These are phyloP conservation scores for Salvia rosmarinus DNA, from an alignment of 257 asterid species.

Conservation along the genomic window DNA sequence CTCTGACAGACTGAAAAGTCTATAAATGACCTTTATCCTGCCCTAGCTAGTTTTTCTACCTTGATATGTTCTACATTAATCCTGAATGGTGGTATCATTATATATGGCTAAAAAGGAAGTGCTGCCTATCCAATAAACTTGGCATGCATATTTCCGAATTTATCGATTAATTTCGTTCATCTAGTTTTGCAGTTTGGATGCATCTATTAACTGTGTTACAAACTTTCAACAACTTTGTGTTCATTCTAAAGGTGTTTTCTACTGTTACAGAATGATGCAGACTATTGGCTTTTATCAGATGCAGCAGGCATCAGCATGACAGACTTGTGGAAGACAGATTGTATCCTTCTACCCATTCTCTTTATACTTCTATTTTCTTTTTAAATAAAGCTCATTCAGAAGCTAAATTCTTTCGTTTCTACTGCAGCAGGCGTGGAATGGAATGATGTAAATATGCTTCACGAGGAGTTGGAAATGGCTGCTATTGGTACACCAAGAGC, in stretches of 20 bases:
- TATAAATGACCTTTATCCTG: not conserved
- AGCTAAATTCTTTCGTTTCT: slow-evolving; percentile 31
- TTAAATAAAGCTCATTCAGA: not conserved
- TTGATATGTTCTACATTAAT: not conserved
- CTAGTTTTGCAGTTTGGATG: not conserved
- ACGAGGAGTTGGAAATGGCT: slow-evolving; percentile 61
- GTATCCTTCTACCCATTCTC: slow-evolving; percentile 47
- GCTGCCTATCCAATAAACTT: slow-evolving; percentile 9
- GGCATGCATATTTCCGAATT: not conserved
- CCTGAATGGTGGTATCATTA: not conserved
- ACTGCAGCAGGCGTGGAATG: slow-evolving; percentile 63
- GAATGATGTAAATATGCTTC: slow-evolving; percentile 62
- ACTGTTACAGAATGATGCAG: slow-evolving; percentile 70
- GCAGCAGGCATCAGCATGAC: slow-evolving; percentile 84
- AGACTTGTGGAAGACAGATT: slow-evolving; percentile 90
- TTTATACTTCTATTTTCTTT: not conserved
- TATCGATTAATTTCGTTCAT: slow-evolving; percentile 5
- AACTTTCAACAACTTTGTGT: slow-evolving; percentile 3
- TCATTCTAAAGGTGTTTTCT: slow-evolving; percentile 30
- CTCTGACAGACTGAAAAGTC: not conserved
- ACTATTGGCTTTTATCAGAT: slow-evolving; percentile 91
- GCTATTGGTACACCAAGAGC: slow-evolving; percentile 50
- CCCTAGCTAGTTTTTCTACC: not conserved
- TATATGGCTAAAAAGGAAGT: not conserved
- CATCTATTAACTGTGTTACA: slow-evolving; percentile 7